Evolutionary conservation across 441 rosid species (phyloP), one percentile per base, ranked within the genome.

Genomic region (Gossypium lobatum): DNA sequence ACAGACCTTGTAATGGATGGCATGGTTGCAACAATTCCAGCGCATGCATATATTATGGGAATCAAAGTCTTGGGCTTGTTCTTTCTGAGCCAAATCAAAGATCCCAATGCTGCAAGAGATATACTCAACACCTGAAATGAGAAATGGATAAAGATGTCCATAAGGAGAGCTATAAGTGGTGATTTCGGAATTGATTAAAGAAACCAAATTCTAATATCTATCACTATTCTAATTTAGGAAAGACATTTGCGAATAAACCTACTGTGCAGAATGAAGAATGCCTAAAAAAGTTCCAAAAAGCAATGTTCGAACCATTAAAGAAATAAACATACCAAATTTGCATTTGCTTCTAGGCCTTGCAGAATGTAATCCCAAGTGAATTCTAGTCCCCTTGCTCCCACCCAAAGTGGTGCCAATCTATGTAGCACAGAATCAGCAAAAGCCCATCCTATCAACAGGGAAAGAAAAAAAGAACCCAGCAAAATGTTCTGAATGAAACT

Each of bases 301-400:
- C 0, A 23, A 69, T 50, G 4, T 28, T 34, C 65, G 4, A 31
- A 28, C 6, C 17, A 28, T 28, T 16, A 3, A 28, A 28, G 60
- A 52, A 52, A 48, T 6, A 67, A 64, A 63, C 76, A 18, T 83
- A 87, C 98, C 96, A 93, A 81, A 81, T 94, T 92, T 13, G 98
- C 96, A 83, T 94, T 94, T 69, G 98, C 95, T 89, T 94, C 98
- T 54, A 94, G 89, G 58, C 98, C 98, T 78, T 92, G 97, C 26
- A 94, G 74, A 78, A 94, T 81, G 78, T 83, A 92, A 42, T 91
- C 97, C 98, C 98, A 92, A 25, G 97, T 95, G 80, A 95, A 92
- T 78, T 95, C 97, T 62, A 88, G 86, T 65, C 97, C 97, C 80
- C 96, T 84, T 61, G 97, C 97, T 70, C 97, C 97, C 60, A 89